Conservation (phyloP, 2,329 filamentous ascomycete species). For the Diaporthe caulivora region DNA sequence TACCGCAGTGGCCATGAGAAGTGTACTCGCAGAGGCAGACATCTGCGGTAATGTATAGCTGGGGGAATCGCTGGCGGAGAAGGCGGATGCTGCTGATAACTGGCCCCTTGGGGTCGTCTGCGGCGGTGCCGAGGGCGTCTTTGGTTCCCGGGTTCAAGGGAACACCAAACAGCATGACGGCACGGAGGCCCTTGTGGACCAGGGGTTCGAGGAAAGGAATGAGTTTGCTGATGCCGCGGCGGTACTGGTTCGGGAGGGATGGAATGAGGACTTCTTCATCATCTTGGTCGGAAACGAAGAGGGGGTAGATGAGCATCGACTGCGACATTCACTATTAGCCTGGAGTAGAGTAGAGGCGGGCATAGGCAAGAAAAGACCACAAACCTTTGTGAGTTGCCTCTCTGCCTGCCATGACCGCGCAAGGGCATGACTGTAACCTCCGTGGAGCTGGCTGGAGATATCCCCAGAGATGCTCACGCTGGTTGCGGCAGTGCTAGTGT, state of each 20-base stretch:
- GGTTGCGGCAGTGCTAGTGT: slow-evolving; percentile 74
- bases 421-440: slow-evolving; percentile 84
- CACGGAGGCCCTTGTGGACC: slow-evolving; percentile 88
- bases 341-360: neutral
- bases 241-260: slow-evolving; percentile 90
- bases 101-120: slow-evolving; percentile 92
- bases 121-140: slow-evolving; percentile 90
- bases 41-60: slow-evolving; percentile 90
- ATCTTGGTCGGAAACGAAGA: slow-evolving; percentile 95
- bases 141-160: slow-evolving; percentile 85
- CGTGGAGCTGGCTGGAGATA: slow-evolving; percentile 86
- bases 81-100: slow-evolving; percentile 90
- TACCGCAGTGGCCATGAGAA: slow-evolving; percentile 96
- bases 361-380: neutral
- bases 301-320: slow-evolving; percentile 98
- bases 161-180: slow-evolving; percentile 96
- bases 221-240: slow-evolving; percentile 88
- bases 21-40: slow-evolving; percentile 99
- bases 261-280: slow-evolving; percentile 93
- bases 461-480: slow-evolving; percentile 79
- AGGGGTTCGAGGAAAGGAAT: slow-evolving; percentile 88
- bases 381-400: slow-evolving; percentile 85
- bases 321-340: slow-evolving; percentile 51
- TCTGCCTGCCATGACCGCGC: slow-evolving; percentile 87
- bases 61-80: slow-evolving; percentile 86